Evolutionary conservation across 2,329 filamentous ascomycete genomes (phyloP).

Genomic region (Didymella glomerata): DNA sequence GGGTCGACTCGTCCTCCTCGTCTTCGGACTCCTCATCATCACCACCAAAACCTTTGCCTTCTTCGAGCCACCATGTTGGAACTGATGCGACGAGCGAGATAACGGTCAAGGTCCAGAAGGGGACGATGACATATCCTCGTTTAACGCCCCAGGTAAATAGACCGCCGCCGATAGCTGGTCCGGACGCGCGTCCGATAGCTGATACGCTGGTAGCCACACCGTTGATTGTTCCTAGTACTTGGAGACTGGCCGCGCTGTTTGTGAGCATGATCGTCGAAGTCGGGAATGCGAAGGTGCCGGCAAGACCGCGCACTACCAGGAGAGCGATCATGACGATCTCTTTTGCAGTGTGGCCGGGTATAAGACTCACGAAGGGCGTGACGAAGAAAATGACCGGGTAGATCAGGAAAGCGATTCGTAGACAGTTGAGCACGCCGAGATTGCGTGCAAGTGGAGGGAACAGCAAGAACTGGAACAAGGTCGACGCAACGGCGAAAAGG

Average conservation of each 20-base stretch:
- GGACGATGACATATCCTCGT: slow-evolving; percentile 76
- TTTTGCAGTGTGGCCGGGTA: slow-evolving; percentile 60
- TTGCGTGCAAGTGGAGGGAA: slow-evolving; percentile 79
- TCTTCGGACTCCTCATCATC: slow-evolving; percentile 51
- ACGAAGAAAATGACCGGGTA: slow-evolving; percentile 81
- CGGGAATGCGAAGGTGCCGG: slow-evolving; percentile 85
- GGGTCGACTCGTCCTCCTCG: slow-evolving; percentile 34
- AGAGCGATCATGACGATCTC: slow-evolving; percentile 69
- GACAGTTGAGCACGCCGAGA: slow-evolving; percentile 78
- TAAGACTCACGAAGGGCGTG: slow-evolving; percentile 81
- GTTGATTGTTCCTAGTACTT: slow-evolving; percentile 86
- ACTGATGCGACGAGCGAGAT: slow-evolving; percentile 72
- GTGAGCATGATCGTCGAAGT: slow-evolving; percentile 90
- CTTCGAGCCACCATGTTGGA: slow-evolving; percentile 76
- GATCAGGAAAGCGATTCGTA: slow-evolving; percentile 69
- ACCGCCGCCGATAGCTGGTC: slow-evolving; percentile 76
- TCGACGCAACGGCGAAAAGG: slow-evolving; percentile 79
- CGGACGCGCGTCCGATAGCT: slow-evolving; percentile 79
- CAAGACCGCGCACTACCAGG: slow-evolving; percentile 77
- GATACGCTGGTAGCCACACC: slow-evolving; percentile 86
- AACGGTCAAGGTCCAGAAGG: slow-evolving; percentile 79
- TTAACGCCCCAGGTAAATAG: slow-evolving; percentile 80
- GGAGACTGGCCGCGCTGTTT: slow-evolving; percentile 79
- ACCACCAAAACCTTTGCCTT: slow-evolving; percentile 72
- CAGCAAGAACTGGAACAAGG: slow-evolving; percentile 83